Evolutionary conservation across 441 rosid species (phyloP), one percentile per base, ranked within the genome.

Genomic region (Arabidopsis hybrid): DNA sequence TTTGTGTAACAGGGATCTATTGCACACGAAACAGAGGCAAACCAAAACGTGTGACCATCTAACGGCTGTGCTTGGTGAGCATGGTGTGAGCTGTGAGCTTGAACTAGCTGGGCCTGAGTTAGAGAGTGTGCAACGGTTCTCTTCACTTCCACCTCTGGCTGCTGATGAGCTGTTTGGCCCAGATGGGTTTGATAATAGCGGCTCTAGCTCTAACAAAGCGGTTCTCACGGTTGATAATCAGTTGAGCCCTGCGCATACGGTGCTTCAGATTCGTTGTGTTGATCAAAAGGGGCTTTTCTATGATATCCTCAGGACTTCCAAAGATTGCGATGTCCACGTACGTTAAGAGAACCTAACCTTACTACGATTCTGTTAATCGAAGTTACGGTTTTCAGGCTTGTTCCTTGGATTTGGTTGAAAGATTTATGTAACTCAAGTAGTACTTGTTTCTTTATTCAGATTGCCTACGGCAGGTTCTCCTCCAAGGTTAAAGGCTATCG

Each of bases 281-380:
- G 92, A 88, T 74, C 90, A 88, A 42, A 88, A 88, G 51, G 88
- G 92, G 1, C 86, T 88, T 64, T 77, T 88, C 63, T 88, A 88
- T 49, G 92, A 86, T 81, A 82, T 88, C 59, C 71, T 88, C 80
- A 81, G 86, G 78, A 86, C 87, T 66, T 86, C 88, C 17, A 88
- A 88, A 72, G 92, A 88, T 67, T 83, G 81, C 8, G 64, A 86
- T 60, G 81, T 86, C 39, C 88, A 83, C 80, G 90, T 88, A 81
- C 57, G 68, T 67, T 58, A 8, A 55, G 34, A 21, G 17, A 50
- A 51, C 12, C 2, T 40, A 39, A 49, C 32, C 32, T 35, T 34
- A 16, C 13, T 1, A 4, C n/a, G 14, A n/a, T 57, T 32, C 58
- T 52, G 18, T 56, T 56, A 2, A n/a, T 1, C n/a, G 50, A 45